These are phyloP conservation scores for Truncatella angustata DNA, from an alignment of 2,329 filamentous ascomycete genomes.

Conservation along the genomic window DNA sequence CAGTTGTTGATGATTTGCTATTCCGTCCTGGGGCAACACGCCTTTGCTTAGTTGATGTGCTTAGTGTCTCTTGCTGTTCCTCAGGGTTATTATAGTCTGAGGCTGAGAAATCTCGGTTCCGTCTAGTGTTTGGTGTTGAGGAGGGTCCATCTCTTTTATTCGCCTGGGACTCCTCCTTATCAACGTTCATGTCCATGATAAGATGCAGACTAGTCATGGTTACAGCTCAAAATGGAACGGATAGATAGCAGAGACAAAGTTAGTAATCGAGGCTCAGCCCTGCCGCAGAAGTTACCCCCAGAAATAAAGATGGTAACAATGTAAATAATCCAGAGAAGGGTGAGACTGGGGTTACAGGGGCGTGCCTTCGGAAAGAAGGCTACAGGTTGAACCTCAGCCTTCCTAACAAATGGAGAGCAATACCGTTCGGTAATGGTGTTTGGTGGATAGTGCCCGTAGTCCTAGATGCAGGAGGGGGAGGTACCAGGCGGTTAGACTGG, in stretches of 20 bases:
- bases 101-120: slow-evolving; percentile 35
- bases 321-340: slow-evolving; percentile 24
- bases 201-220: slow-evolving; percentile 55
- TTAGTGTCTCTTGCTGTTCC: slow-evolving; percentile 30
- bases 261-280: slow-evolving; percentile 30
- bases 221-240: slow-evolving; percentile 39
- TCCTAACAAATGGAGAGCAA: slow-evolving; percentile 28
- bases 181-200: slow-evolving; percentile 57
- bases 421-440: slow-evolving; percentile 24
- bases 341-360: slow-evolving; percentile 26
- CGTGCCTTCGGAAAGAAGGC: slow-evolving; percentile 28
- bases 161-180: slow-evolving; percentile 38
- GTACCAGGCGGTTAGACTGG: slow-evolving; percentile 28
- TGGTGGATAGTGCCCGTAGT: slow-evolving; percentile 31
- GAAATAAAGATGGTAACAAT: slow-evolving; percentile 28
- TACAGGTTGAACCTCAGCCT: slow-evolving; percentile 35
- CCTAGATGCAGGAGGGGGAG: slow-evolving; percentile 30
- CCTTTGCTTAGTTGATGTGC: slow-evolving; percentile 33
- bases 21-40: slow-evolving; percentile 32
- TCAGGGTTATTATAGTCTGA: slow-evolving; percentile 39
- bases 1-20: slow-evolving; percentile 26
- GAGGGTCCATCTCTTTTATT: slow-evolving; percentile 46
- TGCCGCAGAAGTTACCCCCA: slow-evolving; percentile 18
- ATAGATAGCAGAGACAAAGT: slow-evolving; percentile 27
- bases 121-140: slow-evolving; percentile 34